Conservation (phyloP, 108 stramenopile genomes). For the Pseudonitzschia delicatissima region DNA sequence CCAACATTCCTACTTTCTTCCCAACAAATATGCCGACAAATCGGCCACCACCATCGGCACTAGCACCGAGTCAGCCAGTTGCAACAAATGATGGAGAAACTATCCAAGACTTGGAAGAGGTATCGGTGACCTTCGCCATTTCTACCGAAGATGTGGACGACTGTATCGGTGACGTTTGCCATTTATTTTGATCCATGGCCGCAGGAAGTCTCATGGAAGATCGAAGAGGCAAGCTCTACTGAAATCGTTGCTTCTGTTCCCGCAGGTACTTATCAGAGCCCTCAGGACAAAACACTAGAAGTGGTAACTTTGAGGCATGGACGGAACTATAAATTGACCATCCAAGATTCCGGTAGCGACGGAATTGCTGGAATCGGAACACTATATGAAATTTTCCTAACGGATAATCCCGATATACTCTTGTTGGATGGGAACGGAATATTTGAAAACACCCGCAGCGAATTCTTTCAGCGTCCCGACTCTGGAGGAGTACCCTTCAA, state of each 20-base stretch:
- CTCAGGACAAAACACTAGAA: neutral
- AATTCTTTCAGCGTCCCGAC: conserved; percentile 9
- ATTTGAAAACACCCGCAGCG: neutral
- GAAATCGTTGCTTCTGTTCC: neutral
- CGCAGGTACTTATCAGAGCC: neutral
- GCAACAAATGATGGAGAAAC: too few species aligned
- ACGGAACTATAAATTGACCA: neutral
- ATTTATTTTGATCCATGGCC: conserved; percentile 18
- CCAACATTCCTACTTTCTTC: too few species aligned
- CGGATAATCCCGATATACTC: neutral
- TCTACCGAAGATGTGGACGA: too few species aligned
- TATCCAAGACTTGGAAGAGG: too few species aligned
- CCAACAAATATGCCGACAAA: too few species aligned
- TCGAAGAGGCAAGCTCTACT: neutral
- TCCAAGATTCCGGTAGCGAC: conserved; percentile 1
- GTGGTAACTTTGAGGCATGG: neutral
- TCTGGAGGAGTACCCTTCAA: neutral
- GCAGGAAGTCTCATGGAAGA: conserved; percentile 11
- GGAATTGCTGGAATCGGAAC: conserved; percentile 12
- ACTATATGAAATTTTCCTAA: conserved; percentile 2
- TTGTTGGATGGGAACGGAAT: conserved; percentile 3
- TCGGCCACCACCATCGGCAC: too few species aligned
- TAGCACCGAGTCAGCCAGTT: too few species aligned
- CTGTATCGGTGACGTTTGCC: conserved; percentile 1
- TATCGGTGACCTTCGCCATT: too few species aligned